Evolutionary conservation across 345 rosid genomes (phyloP), one percentile per base, ranked within the genome.

Genomic region (Pistacia integerrima): DNA sequence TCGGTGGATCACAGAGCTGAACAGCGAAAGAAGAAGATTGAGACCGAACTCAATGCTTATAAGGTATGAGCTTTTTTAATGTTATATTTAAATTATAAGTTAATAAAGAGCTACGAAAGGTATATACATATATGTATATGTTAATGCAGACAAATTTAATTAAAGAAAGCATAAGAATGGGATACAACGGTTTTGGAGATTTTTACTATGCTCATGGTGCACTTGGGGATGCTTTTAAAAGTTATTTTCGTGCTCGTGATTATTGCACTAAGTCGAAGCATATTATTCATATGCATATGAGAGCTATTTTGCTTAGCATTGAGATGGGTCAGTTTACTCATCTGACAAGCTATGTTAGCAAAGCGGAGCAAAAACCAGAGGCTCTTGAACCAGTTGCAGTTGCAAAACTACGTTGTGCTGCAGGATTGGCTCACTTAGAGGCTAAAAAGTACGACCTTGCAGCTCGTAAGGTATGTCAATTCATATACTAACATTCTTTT

Each of bases 81-180:
- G 46, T 25, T 25, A 25, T 25, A 25, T 25, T 25, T 25, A 25
- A 25, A 25, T 25, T 25, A 25, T 25, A 25, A 25, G 25, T 25
- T 25, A 25, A 25, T 25, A 25, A 25, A 25, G 0, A 25, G 25
- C 25, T 25, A 25, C 25, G 25, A 25, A 25, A 25, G 25, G 25
- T 25, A 25, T 25, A 25, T 25, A 25, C 25, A 25, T 25, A 25
- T 25, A 25, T 25, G 25, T 25, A 25, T 25, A 25, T 25, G 25
- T 25, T 25, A 25, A 2, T 84, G 81, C 89, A 97, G 99, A 94
- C 99, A 28, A 97, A 97, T 89, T 83, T 97, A 85, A 97, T 97
- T 36, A 97, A 94, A 77, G 98, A 94, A 79, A 97, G 99, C 77
- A 94, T 94, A 70, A 88, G 99, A 79, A 97, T 97, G 99, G 99